Base-by-base conservation (phyloP, 352 stramenopile species). In the Globisporangium ultimum region DNA sequence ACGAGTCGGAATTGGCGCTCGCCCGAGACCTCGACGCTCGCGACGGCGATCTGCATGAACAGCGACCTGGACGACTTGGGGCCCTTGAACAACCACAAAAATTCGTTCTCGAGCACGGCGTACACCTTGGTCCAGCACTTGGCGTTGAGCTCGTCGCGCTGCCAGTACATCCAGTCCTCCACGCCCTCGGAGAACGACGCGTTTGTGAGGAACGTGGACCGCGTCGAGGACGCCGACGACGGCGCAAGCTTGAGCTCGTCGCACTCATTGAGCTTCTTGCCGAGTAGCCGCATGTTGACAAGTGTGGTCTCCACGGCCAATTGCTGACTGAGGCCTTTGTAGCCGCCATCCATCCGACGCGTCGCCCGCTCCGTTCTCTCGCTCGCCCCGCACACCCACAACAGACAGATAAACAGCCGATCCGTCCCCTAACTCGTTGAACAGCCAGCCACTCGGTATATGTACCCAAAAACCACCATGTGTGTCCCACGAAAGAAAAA, bases 131-230 rank as follows among this genome's bases (percentile, higher is more conserved):
- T 93, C 83, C 83, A 93, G 75, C 83, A 89, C 58, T 78, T 67
- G 22, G 65, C 62, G 49, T 91, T 83, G 58, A 53, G 69, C 22
- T 73, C 76, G 54, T 93, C 83, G 21, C 83, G 83, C 63, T 93
- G 78, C 83, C 83, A 93, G 74, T 93, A 91, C 64, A 93, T 82
- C 83, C 83, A 93, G 59, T 89, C 79, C 54, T 90, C 76, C 2
- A 90, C 64, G 42, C 67, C 68, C 21, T 82, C 74, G 21, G 54
- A 49, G 9, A 64, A 74, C 22, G 70, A 74, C 2, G 71, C 67
- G 50, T 48, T 52, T 12, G 68, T 68, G 11, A 87, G 60, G 48
- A 89, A 71, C 24, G 78, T 87, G 28, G 73, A 72, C 32, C 77
- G 75, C 46, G 71, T 56, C 10, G 72, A 74, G 2, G 76, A 77